These are phyloP conservation scores for Chrysosporium keratinophilum DNA, from an alignment of 2,329 filamentous ascomycete species.

Conservation along the genomic window DNA sequence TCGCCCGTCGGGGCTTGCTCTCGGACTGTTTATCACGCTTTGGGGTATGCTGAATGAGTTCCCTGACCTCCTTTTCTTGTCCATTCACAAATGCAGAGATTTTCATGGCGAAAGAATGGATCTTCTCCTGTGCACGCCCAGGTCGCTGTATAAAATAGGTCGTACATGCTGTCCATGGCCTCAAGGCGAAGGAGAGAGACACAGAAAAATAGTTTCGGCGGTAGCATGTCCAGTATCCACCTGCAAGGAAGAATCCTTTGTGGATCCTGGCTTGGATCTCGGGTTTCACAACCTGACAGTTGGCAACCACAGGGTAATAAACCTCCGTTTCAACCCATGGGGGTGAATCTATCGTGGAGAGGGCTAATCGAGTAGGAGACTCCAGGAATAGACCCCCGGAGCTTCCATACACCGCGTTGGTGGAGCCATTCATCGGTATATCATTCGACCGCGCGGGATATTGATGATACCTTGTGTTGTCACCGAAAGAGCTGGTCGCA, in stretches of 20 bases:
- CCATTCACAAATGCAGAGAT: conserved; percentile 76
- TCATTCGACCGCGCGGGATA: conserved; percentile 28
- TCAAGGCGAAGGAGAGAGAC: conserved; percentile 63
- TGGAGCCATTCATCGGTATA: conserved; percentile 24
- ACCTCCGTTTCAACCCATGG: conserved; percentile 35
- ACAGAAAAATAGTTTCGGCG: conserved; percentile 85
- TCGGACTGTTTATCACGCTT: conserved; percentile 84
- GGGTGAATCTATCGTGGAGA: conserved; percentile 31
- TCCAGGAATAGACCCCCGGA: conserved; percentile 20
- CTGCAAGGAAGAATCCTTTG: conserved; percentile 75
- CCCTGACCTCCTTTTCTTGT: conserved; percentile 63
- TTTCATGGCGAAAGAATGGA: conserved; percentile 69
- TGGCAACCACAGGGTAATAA: conserved; percentile 29
- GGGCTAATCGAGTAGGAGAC: conserved; percentile 22
- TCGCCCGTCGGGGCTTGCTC: conserved; percentile 58
- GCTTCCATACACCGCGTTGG: conserved; percentile 25
- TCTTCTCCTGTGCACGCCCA: conserved; percentile 42
- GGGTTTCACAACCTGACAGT: conserved; percentile 46
- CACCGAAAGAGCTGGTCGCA: conserved; percentile 22
- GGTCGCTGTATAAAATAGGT: conserved; percentile 48
- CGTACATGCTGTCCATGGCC: conserved; percentile 46
- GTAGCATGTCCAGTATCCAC: conserved; percentile 85
- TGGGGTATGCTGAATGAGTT: conserved; percentile 80
- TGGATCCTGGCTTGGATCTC: conserved; percentile 73
- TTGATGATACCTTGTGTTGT: conserved; percentile 27